These are phyloP conservation scores for Aspergillus nidulans DNA, from an alignment of 495 filamentous ascomycete genomes.

Conservation along the genomic window DNA sequence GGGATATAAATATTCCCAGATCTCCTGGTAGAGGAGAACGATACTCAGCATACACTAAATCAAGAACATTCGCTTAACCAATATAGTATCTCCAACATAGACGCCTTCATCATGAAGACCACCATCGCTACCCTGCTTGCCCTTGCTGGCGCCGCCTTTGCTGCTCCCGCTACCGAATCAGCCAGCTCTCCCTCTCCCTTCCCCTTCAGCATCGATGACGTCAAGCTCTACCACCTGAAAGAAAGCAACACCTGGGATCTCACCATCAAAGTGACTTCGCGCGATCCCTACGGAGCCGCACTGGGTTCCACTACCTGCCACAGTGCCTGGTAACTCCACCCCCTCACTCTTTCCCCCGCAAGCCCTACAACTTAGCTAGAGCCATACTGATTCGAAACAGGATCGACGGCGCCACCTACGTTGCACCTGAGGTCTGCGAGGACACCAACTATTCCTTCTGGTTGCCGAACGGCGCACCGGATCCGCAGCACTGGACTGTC, in stretches of 20 bases:
- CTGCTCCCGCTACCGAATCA: not conserved
- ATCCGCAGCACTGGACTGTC: conserved; percentile 1
- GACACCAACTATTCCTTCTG: conserved; percentile 5
- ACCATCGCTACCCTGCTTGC: conserved; percentile 5
- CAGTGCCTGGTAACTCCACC: conserved; percentile 3
- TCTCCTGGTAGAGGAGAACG: not conserved
- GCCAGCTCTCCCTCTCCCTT: not conserved
- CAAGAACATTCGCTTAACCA: not conserved
- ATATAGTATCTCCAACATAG: not conserved
- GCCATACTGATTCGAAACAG: not conserved
- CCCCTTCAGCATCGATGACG: conserved; percentile 7
- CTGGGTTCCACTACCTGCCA: not conserved
- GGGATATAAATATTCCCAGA: not conserved
- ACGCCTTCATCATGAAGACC: conserved; percentile 2
- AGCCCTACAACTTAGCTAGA: not conserved
- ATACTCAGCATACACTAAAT: not conserved
- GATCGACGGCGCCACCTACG: conserved; percentile 2
- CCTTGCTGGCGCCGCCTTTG: not conserved
- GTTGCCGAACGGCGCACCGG: not conserved
- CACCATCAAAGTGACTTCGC: not conserved
- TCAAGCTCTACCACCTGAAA: conserved; percentile 5
- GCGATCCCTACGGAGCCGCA: not conserved
- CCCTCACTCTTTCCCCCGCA: not conserved
- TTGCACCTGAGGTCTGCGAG: conserved; percentile 3
- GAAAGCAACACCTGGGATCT: conserved; percentile 10